A percentile compares a stretch with the other conserved stretches of the same genome.
These are phyloP conservation scores for Diplodia intermedia DNA, from an alignment of 2,329 filamentous ascomycete genomes.

Conservation along the genomic window DNA sequence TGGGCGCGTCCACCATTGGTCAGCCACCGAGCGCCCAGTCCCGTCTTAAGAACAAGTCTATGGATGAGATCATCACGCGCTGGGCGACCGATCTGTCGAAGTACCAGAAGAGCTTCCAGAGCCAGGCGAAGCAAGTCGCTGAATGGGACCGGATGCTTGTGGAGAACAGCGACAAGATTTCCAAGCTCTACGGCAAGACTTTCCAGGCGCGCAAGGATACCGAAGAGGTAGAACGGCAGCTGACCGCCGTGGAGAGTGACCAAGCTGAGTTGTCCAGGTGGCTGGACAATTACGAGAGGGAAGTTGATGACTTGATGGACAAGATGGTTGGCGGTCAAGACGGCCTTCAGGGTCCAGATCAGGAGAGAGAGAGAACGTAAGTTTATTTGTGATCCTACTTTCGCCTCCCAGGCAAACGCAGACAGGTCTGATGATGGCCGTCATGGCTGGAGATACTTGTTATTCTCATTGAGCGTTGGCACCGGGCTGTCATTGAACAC, in stretches of 20 bases:
- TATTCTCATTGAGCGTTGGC: neutral
- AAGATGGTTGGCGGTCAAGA: conserved; percentile 71
- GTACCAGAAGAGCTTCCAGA: conserved; percentile 96
- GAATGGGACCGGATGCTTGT: conserved; percentile 92
- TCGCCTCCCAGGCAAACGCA: neutral
- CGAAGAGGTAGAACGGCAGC: conserved; percentile 89
- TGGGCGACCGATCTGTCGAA: conserved; percentile 96
- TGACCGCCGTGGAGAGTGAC: conserved; percentile 86
- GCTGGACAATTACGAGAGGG: conserved; percentile 88
- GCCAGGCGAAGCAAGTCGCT: conserved; percentile 84
- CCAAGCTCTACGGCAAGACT: conserved; percentile 88
- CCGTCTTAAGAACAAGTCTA: conserved; percentile 95
- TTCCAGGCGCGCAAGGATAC: conserved; percentile 94
- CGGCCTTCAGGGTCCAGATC: conserved; percentile 83
- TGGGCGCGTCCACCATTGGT: conserved; percentile 79
- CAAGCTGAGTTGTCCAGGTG: conserved; percentile 89
- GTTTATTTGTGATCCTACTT: conserved; percentile 39
- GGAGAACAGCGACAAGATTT: conserved; percentile 93
- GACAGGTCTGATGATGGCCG: neutral
- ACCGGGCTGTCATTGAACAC: neutral
- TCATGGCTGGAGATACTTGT: neutral
- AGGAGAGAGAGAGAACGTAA: conserved; percentile 91
- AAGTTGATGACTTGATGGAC: conserved; percentile 84
- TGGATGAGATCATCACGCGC: conserved; percentile 97
- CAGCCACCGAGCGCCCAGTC: conserved; percentile 81